phyloP scores from a whole-genome alignment of 441 rosid species.

The Viola pubescens region DNA sequence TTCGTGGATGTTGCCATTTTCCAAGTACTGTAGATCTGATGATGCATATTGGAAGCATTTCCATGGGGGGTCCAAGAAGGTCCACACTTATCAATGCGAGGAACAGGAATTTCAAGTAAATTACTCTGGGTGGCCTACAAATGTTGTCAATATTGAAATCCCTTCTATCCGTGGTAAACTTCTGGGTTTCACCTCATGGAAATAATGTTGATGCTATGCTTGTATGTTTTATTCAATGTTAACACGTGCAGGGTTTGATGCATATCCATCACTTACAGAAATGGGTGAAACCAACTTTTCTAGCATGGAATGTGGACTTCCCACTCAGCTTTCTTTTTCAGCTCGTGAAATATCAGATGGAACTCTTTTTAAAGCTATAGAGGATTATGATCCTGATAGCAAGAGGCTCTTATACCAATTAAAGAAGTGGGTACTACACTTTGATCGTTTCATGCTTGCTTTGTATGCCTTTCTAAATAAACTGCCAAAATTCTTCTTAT shows the following conservation, averaged over 20 bases:
- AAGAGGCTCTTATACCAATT: conserved; percentile 73
- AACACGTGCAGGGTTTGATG: conserved; percentile 42
- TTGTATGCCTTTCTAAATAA: neutral
- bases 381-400: conserved; percentile 90
- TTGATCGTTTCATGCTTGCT: neutral
- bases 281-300: conserved; percentile 54
- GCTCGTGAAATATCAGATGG: conserved; percentile 98
- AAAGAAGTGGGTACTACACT: conserved; percentile 46
- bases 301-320: conserved; percentile 80
- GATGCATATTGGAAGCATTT: conserved; percentile 63
- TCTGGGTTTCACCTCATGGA: conserved; percentile 10
- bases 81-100: conserved; percentile 39
- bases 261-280: conserved; percentile 64
- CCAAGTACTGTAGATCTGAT: conserved; percentile 77
- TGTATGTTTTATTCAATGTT: conserved; percentile 15
- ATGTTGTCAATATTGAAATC: conserved; percentile 83
- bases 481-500: conserved; percentile 1
- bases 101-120: conserved; percentile 63
- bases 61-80: conserved; percentile 47
- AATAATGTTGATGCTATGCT: conserved; percentile 15
- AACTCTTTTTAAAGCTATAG: conserved; percentile 86
- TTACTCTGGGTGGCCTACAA: conserved; percentile 98
- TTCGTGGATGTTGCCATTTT: conserved; percentile 86
- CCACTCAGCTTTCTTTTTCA: conserved; percentile 82
- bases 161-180: conserved; percentile 68